Percentiles rank a stretch among this genome's conserved stretches.
phyloP scores from a whole-genome alignment of 176 grass and related monocot genomes.

The Typha latifolia region DNA sequence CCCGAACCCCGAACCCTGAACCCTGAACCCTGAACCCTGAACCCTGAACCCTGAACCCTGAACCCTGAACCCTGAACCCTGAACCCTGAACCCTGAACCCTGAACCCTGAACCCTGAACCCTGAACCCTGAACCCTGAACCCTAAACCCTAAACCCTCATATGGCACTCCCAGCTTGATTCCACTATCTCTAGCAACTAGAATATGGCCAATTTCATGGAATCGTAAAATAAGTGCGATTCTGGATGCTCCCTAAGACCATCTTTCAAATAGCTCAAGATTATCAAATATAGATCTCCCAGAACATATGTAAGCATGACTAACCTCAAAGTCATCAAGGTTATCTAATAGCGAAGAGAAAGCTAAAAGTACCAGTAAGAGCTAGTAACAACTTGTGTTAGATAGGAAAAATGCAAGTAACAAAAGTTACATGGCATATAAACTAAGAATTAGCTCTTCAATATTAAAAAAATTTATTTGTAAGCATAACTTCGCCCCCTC shows the following conservation, averaged over 20 bases:
- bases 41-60: too few species aligned
- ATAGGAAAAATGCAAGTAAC: background rate
- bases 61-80: too few species aligned
- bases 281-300: slow-evolving; percentile 90
- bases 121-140: too few species aligned
- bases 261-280: slow-evolving; percentile 80
- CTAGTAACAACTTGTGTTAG: background rate
- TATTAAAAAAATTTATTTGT: too few species aligned
- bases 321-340: background rate
- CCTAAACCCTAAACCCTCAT: too few species aligned
- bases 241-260: slow-evolving; percentile 60
- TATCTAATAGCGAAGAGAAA: background rate
- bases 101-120: too few species aligned
- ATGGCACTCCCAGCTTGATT: slow-evolving; percentile 93
- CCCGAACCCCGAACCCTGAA: too few species aligned
- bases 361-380: slow-evolving; percentile 5
- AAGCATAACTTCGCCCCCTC: too few species aligned
- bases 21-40: too few species aligned
- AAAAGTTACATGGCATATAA: background rate
- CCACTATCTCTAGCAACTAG: slow-evolving; percentile 61
- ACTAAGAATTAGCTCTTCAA: too few species aligned
- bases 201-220: slow-evolving; percentile 93
- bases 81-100: too few species aligned
- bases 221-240: slow-evolving; percentile 58
- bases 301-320: slow-evolving; percentile 21